phyloP scores from a whole-genome alignment of 2,329 filamentous ascomycete genomes.

The Microcyclospora pomicola region DNA sequence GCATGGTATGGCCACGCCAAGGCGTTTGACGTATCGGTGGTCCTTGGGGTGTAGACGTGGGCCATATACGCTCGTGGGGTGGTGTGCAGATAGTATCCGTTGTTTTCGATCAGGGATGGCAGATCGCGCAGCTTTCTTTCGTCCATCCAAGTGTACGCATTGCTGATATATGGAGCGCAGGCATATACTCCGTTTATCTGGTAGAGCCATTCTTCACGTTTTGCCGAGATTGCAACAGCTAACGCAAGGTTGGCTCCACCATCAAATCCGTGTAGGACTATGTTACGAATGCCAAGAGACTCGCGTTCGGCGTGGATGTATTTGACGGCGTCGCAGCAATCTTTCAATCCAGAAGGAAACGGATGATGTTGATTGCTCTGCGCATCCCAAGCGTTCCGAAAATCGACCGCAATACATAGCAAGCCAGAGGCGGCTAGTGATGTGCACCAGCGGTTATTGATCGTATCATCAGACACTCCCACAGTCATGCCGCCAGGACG shows the following conservation, averaged over 20 bases:
- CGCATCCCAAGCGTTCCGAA: conserved; percentile 8
- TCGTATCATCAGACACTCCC: conserved; percentile 2
- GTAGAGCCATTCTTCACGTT: conserved; percentile 2
- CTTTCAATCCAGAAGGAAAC: conserved; percentile 10
- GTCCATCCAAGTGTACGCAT: conserved; percentile 1
- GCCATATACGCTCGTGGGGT: conserved; percentile 1
- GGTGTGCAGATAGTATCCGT: conserved; percentile 6
- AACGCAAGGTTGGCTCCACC: conserved; percentile 11
- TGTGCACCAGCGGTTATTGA: conserved; percentile 6
- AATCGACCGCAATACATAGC: conserved; percentile 9
- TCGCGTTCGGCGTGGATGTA: conserved; percentile 4
- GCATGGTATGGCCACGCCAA: conserved; percentile 21
- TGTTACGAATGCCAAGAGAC: conserved; percentile 6
- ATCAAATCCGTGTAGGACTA: conserved; percentile 11
- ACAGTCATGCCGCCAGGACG: conserved; percentile 9
- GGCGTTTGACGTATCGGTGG: conserved; percentile 4
- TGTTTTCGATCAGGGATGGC: conserved; percentile 9
- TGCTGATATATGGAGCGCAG: conserved; percentile 2
- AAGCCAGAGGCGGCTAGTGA: conserved; percentile 6
- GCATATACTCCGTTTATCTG: conserved; percentile 2
- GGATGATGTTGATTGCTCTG: conserved; percentile 1
- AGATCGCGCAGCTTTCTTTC: conserved; percentile 5
- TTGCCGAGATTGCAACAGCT: conserved; percentile 7
- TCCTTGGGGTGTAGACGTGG: conserved; percentile 5
- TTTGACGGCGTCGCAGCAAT: conserved; percentile 5